Evolutionary conservation across 2,329 filamentous ascomycete species (phyloP).

Genomic region (Calonectria hongkongensis): DNA sequence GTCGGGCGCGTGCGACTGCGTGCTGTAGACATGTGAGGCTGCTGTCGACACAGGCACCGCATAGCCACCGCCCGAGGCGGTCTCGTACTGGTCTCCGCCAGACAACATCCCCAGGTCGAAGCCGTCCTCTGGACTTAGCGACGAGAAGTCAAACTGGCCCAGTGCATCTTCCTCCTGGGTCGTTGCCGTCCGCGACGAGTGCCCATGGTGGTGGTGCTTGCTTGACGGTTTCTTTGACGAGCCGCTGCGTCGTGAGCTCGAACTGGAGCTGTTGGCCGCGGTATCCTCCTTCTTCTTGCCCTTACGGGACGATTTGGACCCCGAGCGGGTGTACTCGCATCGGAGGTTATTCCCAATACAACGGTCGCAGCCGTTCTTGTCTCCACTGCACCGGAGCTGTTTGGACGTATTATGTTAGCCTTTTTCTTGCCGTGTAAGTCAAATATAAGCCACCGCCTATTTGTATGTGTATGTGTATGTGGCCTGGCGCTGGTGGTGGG

Average conservation of each 20-base stretch:
- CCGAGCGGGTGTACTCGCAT: constrained; percentile 61
- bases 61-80: constrained; percentile 47
- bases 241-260: constrained; percentile 45
- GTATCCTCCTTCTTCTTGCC: constrained; percentile 53
- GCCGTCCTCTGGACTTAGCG: constrained; percentile 56
- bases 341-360: constrained; percentile 56
- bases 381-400: constrained; percentile 62
- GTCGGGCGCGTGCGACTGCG: constrained; percentile 41
- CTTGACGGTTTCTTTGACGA: constrained; percentile 48
- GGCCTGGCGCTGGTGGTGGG: constrained; percentile 9
- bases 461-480: no score
- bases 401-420: constrained; percentile 32
- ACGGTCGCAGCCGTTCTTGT: constrained; percentile 61
- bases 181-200: constrained; percentile 45
- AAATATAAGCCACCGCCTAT: no score
- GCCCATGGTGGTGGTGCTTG: constrained; percentile 43
- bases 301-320: constrained; percentile 57
- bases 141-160: constrained; percentile 54
- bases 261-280: constrained; percentile 41
- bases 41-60: constrained; percentile 45
- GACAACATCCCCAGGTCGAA: constrained; percentile 51
- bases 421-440: background rate
- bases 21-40: constrained; percentile 44
- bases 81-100: constrained; percentile 43
- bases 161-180: constrained; percentile 49